These are phyloP conservation scores for Globisporangium splendens DNA, from an alignment of 352 stramenopile species.

Conservation along the genomic window DNA sequence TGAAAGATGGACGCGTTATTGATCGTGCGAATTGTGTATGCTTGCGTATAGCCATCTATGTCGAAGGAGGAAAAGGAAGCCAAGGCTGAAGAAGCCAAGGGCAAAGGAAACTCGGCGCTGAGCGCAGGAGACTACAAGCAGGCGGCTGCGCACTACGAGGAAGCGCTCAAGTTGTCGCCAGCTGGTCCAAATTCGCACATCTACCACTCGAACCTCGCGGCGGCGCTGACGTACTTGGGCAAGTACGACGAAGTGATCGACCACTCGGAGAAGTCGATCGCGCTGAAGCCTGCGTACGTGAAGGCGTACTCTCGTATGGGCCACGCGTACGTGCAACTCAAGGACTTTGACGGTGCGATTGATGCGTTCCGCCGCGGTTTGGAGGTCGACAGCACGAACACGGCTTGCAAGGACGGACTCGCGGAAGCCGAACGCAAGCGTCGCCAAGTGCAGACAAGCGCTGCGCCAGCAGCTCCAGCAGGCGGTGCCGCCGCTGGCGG, in stretches of 20 bases:
- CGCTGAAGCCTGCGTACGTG: conserved; percentile 88
- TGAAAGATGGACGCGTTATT: background rate
- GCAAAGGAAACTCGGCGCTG: conserved; percentile 66
- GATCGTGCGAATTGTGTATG: background rate
- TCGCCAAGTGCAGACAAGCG: conserved; percentile 37
- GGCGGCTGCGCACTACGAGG: conserved; percentile 59
- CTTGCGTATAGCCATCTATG: conserved; percentile 25
- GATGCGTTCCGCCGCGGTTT: conserved; percentile 89
- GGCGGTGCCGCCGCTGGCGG: conserved; percentile 35
- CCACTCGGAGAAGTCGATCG: conserved; percentile 89
- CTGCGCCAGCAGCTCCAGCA: conserved; percentile 19
- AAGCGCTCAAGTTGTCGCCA: conserved; percentile 61
- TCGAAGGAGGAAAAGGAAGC: conserved; percentile 71
- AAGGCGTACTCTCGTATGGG: conserved; percentile 94
- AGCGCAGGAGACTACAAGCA: conserved; percentile 61
- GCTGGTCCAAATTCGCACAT: conserved; percentile 91
- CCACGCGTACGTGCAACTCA: conserved; percentile 86
- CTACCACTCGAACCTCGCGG: conserved; percentile 94
- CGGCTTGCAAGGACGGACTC: conserved; percentile 72
- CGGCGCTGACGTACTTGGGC: conserved; percentile 89
- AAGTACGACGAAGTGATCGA: conserved; percentile 88
- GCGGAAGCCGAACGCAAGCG: conserved; percentile 71
- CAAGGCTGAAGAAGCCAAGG: conserved; percentile 74
- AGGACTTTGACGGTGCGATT: conserved; percentile 88
- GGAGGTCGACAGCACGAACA: conserved; percentile 91